Conservation (phyloP, 2,329 filamentous ascomycete species). For the Aspergillus uvarum region DNA sequence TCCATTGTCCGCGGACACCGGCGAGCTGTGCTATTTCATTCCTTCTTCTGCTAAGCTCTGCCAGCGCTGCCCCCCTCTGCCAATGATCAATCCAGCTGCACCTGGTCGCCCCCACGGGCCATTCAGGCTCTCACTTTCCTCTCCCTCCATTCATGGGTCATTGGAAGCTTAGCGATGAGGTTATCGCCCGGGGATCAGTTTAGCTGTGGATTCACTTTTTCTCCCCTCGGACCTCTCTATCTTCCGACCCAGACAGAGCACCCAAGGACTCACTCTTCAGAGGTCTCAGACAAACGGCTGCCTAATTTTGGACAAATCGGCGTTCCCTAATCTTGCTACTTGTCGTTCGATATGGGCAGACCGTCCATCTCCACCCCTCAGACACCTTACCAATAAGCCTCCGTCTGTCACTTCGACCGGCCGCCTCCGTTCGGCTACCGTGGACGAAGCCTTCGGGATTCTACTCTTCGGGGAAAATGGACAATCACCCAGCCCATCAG, state of each 20-base stretch:
- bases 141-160: neutral
- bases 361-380: neutral
- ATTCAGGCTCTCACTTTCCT: neutral
- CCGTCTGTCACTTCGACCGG: neutral
- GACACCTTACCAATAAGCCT: neutral
- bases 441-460: neutral
- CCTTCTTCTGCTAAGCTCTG: neutral
- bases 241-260: neutral
- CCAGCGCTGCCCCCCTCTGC: neutral
- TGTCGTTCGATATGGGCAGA: neutral
- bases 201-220: neutral
- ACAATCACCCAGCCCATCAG: neutral
- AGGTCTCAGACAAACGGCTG: neutral
- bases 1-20: neutral
- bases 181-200: neutral
- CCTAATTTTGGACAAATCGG: neutral
- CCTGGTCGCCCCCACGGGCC: conserved; percentile 7
- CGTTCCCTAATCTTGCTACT: neutral
- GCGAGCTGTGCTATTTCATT: neutral
- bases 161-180: conserved; percentile 8
- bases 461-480: neutral
- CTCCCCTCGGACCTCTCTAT: neutral
- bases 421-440: neutral
- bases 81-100: neutral
- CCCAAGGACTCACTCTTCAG: neutral